Percentiles rank a stretch among this genome's conserved stretches.
phyloP scores from a whole-genome alignment of 495 filamentous ascomycete genomes.

The Aspergillus carlsbadensis region DNA sequence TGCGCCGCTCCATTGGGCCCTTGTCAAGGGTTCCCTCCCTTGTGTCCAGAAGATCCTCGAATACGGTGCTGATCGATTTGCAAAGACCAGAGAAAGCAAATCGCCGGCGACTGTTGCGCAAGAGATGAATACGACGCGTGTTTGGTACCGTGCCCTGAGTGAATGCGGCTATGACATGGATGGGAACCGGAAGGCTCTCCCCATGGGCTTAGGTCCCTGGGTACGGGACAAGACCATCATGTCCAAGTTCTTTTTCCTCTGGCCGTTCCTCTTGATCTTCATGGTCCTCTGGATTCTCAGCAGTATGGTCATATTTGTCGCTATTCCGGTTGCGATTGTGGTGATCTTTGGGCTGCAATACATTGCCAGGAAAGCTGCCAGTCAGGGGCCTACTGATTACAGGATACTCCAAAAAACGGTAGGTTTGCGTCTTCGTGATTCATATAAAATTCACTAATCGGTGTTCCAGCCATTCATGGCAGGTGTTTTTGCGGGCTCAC shows the following conservation, averaged over 20 bases:
- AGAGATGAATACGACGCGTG: constrained; percentile 81
- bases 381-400: constrained; percentile 81
- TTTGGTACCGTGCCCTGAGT: constrained; percentile 80
- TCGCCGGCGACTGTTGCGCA: constrained; percentile 77
- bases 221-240: constrained; percentile 76
- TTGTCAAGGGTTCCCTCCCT: constrained; percentile 83
- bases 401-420: constrained; percentile 85
- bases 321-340: constrained; percentile 66
- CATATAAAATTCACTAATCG: constrained; percentile 3
- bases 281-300: constrained; percentile 68
- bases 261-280: constrained; percentile 77
- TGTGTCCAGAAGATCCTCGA: constrained; percentile 92
- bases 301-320: constrained; percentile 69
- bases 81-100: constrained; percentile 82
- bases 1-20: constrained; percentile 92
- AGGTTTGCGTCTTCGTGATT: constrained; percentile 28
- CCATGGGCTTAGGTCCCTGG: constrained; percentile 48
- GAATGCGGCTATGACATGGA: constrained; percentile 84
- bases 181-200: constrained; percentile 62
- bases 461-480: constrained; percentile 76
- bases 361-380: constrained; percentile 70
- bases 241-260: constrained; percentile 86
- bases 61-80: constrained; percentile 90
- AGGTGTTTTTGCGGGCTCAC: constrained; percentile 84
- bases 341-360: constrained; percentile 74